Conservation (phyloP, 1,284 basidiomycete genomes). For the Malassezia caprae region DNA sequence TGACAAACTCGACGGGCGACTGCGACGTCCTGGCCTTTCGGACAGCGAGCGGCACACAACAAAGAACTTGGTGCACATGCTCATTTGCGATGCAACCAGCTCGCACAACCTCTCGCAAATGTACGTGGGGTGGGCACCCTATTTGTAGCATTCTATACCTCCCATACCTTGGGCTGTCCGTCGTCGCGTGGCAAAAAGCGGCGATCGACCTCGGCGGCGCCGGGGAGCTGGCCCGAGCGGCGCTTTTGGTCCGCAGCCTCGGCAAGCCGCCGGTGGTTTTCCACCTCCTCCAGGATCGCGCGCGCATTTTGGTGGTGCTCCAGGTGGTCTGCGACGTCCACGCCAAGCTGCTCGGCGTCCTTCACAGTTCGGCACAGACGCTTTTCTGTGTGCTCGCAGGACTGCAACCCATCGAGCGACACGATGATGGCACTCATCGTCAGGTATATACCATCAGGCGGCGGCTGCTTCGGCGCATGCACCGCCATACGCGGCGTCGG, state of each 20-base stretch:
- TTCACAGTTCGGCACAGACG: slow-evolving; percentile 22
- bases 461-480: slow-evolving; percentile 7
- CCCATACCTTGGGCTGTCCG: slow-evolving; percentile 45
- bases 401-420: slow-evolving; percentile 39
- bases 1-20: slow-evolving; percentile 38
- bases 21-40: slow-evolving; percentile 27
- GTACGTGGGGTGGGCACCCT: slow-evolving; percentile 37
- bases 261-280: slow-evolving; percentile 40
- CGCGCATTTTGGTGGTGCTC: slow-evolving; percentile 32
- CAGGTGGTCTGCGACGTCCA: slow-evolving; percentile 34
- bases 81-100: slow-evolving; percentile 44
- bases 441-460: slow-evolving; percentile 24
- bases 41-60: slow-evolving; percentile 30
- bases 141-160: slow-evolving; percentile 28
- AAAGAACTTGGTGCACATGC: slow-evolving; percentile 42
- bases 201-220: slow-evolving; percentile 31
- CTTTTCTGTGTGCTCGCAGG: slow-evolving; percentile 24
- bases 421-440: slow-evolving; percentile 42
- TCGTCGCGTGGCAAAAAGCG: slow-evolving; percentile 36
- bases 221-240: slow-evolving; percentile 15
- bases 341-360: slow-evolving; percentile 34
- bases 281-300: slow-evolving; percentile 44
- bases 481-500: background rate
- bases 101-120: slow-evolving; percentile 34
- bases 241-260: slow-evolving; percentile 36